phyloP scores from a whole-genome alignment of 768 basidiomycete genomes.

The Chalciporus chontae region DNA sequence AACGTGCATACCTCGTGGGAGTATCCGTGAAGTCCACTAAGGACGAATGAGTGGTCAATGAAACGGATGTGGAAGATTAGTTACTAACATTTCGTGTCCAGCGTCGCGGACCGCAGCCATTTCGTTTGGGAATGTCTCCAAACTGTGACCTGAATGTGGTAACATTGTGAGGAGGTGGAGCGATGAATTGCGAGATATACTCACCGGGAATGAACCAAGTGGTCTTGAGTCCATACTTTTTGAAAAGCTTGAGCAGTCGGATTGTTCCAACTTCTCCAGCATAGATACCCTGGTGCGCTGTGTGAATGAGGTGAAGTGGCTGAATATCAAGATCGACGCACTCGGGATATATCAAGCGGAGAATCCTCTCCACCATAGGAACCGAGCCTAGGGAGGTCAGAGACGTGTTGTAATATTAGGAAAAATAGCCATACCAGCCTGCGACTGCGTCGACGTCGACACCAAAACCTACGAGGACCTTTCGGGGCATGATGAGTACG shows the following conservation, averaged over 20 bases:
- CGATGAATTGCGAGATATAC: neutral
- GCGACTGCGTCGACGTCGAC: slow-evolving; percentile 78
- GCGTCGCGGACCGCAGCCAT: slow-evolving; percentile 69
- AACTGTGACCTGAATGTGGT: slow-evolving; percentile 50
- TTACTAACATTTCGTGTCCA: slow-evolving; percentile 62
- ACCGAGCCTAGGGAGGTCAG: slow-evolving; percentile 46
- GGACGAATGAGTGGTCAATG: neutral
- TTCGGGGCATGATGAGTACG: slow-evolving; percentile 43
- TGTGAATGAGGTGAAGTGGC: neutral
- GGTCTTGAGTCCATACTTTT: slow-evolving; percentile 63
- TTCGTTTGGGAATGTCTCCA: slow-evolving; percentile 71
- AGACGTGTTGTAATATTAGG: neutral
- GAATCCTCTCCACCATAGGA: slow-evolving; percentile 76
- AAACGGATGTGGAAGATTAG: neutral
- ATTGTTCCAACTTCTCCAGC: slow-evolving; percentile 73
- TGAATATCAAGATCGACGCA: slow-evolving; percentile 12
- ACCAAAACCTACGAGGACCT: slow-evolving; percentile 57
- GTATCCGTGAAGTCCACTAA: slow-evolving; percentile 65
- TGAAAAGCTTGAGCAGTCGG: slow-evolving; percentile 66
- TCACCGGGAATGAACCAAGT: slow-evolving; percentile 76
- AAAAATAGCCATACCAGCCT: slow-evolving; percentile 51
- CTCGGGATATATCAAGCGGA: slow-evolving; percentile 64
- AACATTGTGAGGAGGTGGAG: neutral
- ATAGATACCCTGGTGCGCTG: slow-evolving; percentile 50
- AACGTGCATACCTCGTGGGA: slow-evolving; percentile 53